Percentiles rank a stretch among this genome's conserved stretches.
These are phyloP conservation scores for Coemansia reversa DNA, from an alignment of 192 early-diverging fungal species.

Conservation along the genomic window DNA sequence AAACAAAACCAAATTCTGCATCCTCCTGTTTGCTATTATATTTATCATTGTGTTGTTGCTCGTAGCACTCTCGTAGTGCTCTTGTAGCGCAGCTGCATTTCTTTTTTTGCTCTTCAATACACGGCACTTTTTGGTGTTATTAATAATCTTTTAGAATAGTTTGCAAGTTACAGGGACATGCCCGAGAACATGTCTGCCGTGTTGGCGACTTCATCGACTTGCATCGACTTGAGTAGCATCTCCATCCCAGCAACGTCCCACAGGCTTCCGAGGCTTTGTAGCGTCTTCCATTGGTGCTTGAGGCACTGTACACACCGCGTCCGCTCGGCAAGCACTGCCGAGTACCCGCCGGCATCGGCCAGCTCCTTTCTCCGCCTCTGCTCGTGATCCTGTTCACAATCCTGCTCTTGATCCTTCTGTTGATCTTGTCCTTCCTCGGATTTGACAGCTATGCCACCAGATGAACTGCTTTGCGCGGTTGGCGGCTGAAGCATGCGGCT, in stretches of 20 bases:
- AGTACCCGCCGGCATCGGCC: slow-evolving; percentile 8
- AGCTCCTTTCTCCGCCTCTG: slow-evolving; percentile 2
- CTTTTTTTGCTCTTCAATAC: slow-evolving; percentile 1
- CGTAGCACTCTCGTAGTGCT: slow-evolving; percentile 45
- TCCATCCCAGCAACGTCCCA: slow-evolving; percentile 51
- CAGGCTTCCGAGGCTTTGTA: slow-evolving; percentile 37
- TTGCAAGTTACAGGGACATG: slow-evolving; percentile 26
- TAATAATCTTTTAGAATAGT: not conserved
- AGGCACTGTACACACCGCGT: slow-evolving; percentile 28
- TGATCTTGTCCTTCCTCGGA: no score
- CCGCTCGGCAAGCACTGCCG: slow-evolving; percentile 18
- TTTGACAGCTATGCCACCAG: no score
- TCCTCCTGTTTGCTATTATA: slow-evolving; percentile 73
- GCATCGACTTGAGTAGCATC: slow-evolving; percentile 41
- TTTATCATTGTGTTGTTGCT: slow-evolving; percentile 64
- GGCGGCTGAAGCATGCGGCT: slow-evolving; percentile 13
- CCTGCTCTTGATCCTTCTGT: no score
- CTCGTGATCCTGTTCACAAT: not conserved
- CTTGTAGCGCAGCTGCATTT: not conserved
- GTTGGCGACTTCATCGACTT: slow-evolving; percentile 48
- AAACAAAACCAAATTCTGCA: slow-evolving; percentile 79
- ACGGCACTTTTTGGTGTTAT: not conserved
- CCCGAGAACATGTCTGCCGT: slow-evolving; percentile 40
- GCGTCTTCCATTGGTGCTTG: slow-evolving; percentile 40
- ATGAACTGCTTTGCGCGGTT: not conserved